A percentile compares a stretch with the other conserved stretches of the same genome.
Evolutionary conservation across 495 filamentous ascomycete genomes (phyloP).

Genomic region (Aspergillus sclerotiicarbonarius): DNA sequence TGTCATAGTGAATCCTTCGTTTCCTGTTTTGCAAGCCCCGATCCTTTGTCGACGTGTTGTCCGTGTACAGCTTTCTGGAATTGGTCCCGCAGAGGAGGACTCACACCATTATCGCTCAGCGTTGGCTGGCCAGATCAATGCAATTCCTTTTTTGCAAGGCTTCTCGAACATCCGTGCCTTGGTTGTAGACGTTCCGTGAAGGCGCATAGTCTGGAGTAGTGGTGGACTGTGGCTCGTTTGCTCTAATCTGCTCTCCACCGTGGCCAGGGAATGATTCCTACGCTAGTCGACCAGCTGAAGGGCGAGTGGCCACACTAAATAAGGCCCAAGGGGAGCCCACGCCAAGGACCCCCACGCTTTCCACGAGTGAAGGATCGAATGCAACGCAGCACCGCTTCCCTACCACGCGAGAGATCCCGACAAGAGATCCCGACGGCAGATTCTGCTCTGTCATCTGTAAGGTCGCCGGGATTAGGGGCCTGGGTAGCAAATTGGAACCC

Average conservation of each 20-base stretch:
- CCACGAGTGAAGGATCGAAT: background rate
- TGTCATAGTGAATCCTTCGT: slow-evolving; percentile 20
- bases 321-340: background rate
- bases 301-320: background rate
- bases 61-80: slow-evolving; percentile 9
- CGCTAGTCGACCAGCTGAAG: background rate
- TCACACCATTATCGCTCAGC: background rate
- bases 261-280: background rate
- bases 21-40: background rate
- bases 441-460: background rate
- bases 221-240: background rate
- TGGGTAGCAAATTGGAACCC: background rate
- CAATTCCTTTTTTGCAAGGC: slow-evolving; percentile 6
- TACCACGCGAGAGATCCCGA: background rate
- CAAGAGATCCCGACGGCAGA: background rate
- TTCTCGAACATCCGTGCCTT: background rate
- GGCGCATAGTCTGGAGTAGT: background rate
- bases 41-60: background rate
- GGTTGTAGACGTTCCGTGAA: too few relatives aligned
- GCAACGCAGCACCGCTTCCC: background rate
- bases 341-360: background rate
- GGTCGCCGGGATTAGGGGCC: background rate
- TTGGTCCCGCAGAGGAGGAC: background rate
- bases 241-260: background rate
- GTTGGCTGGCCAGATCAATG: slow-evolving; percentile 11